Percentiles rank a stretch among this genome's conserved stretches.
phyloP scores from a whole-genome alignment of 345 rosid genomes.

The Pistacia atlantica region DNA sequence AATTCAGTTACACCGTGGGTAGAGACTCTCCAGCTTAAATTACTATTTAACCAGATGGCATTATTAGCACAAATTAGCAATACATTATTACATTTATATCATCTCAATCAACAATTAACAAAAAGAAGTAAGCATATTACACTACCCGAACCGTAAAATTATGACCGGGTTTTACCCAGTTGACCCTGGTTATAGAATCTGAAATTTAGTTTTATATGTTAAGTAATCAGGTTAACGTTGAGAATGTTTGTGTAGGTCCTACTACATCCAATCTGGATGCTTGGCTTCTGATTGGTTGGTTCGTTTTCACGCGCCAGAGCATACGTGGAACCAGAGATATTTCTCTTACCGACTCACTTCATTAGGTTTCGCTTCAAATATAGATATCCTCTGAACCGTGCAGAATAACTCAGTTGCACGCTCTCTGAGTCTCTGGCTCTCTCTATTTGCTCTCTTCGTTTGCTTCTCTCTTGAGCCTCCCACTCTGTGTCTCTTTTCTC shows the following conservation, averaged over 20 bases:
- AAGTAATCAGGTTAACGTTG: conserved; percentile 14
- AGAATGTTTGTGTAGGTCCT: conserved; percentile 29
- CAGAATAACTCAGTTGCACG: conserved; percentile 24
- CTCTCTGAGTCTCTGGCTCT: conserved; percentile 23
- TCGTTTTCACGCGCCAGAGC: conserved; percentile 10
- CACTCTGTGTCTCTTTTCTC: conserved; percentile 2
- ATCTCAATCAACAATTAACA: too few species aligned
- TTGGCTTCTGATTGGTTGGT: not conserved
- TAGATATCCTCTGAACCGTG: not conserved
- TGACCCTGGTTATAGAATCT: not conserved
- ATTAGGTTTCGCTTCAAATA: not conserved
- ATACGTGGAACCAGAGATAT: not conserved
- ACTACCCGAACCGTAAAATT: not conserved
- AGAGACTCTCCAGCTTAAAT: too few species aligned
- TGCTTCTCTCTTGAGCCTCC: conserved; percentile 21
- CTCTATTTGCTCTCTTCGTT: not conserved
- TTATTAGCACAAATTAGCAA: too few species aligned
- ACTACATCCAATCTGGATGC: conserved; percentile 22
- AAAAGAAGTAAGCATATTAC: too few species aligned
- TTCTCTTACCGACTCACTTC: not conserved
- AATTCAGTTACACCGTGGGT: too few species aligned
- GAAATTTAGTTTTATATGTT: too few species aligned
- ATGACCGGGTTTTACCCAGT: not conserved
- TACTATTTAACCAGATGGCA: too few species aligned
- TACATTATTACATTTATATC: too few species aligned